These are phyloP conservation scores for Fusarium longipes DNA, from an alignment of 2,329 filamentous ascomycete genomes.

Conservation along the genomic window DNA sequence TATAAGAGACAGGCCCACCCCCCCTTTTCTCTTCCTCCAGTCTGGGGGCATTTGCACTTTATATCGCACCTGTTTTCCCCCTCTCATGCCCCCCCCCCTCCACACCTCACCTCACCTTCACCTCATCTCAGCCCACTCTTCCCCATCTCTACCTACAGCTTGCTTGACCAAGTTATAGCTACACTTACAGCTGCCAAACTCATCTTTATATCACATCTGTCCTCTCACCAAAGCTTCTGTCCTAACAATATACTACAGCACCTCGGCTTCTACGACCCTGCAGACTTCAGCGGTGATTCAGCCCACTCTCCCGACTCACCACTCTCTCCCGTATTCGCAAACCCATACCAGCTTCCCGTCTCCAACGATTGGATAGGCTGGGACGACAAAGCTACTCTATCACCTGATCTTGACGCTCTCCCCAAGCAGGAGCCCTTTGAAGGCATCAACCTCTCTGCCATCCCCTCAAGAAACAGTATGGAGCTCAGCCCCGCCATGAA, in stretches of 20 bases:
- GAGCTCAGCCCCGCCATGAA: slow-evolving; percentile 47
- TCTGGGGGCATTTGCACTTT: too few species aligned
- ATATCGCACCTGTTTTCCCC: too few species aligned
- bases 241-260: slow-evolving; percentile 40
- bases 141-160: slow-evolving; percentile 21
- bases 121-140: slow-evolving; percentile 41
- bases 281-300: slow-evolving; percentile 46
- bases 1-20: too few species aligned
- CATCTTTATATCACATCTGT: slow-evolving; percentile 35
- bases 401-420: slow-evolving; percentile 44
- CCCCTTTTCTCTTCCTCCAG: too few species aligned
- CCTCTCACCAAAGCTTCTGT: slow-evolving; percentile 20
- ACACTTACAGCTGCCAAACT: slow-evolving; percentile 12
- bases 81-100: slow-evolving; percentile 33
- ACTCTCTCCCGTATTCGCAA: slow-evolving; percentile 44
- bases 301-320: slow-evolving; percentile 46
- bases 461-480: slow-evolving; percentile 44
- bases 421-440: slow-evolving; percentile 47
- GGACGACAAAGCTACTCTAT: slow-evolving; percentile 47
- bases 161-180: slow-evolving; percentile 19
- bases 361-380: slow-evolving; percentile 46
- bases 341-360: slow-evolving; percentile 46
- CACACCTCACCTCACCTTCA: slow-evolving; percentile 41
- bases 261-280: slow-evolving; percentile 45
- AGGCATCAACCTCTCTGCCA: slow-evolving; percentile 43